A percentile compares a stretch with the other conserved stretches of the same genome.
Evolutionary conservation across 2,329 filamentous ascomycete species (phyloP).

Genomic region (Aureobasidium pullulans): DNA sequence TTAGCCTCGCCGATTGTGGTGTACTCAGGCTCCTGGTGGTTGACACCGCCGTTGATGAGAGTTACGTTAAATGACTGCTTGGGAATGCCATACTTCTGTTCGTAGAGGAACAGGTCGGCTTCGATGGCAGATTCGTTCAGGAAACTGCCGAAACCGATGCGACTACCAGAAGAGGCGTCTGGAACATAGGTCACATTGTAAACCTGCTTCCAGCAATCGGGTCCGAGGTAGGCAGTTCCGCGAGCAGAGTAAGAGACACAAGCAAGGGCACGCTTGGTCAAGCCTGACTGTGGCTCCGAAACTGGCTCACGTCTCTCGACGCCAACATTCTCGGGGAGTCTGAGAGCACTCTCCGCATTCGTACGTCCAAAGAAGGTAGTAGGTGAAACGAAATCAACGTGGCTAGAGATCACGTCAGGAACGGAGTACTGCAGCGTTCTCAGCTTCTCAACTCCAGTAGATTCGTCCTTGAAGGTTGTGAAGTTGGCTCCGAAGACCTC

Average conservation of each 20-base stretch:
- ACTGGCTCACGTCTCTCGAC: constrained; percentile 1
- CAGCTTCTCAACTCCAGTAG: constrained; percentile 20
- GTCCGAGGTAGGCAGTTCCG: constrained; percentile 11
- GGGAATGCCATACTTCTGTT: constrained; percentile 20
- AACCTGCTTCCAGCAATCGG: constrained; percentile 21
- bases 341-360: constrained; percentile 13
- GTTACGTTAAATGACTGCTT: constrained; percentile 48
- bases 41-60: constrained; percentile 48
- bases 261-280: constrained; percentile 15
- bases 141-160: constrained; percentile 39
- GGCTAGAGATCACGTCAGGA: constrained; percentile 15
- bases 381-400: constrained; percentile 20
- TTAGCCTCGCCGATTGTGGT: constrained; percentile 50
- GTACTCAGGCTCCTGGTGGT: constrained; percentile 33
- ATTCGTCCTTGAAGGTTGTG: constrained; percentile 38
- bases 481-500: constrained; percentile 52
- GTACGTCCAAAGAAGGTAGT: constrained; percentile 21
- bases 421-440: constrained; percentile 33
- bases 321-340: constrained; percentile 5
- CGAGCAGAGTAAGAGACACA: constrained; percentile 13
- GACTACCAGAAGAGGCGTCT: constrained; percentile 36
- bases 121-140: constrained; percentile 19
- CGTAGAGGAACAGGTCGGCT: constrained; percentile 19
- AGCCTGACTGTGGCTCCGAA: neutral
- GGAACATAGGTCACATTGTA: constrained; percentile 20